phyloP scores from a whole-genome alignment of 2,329 filamentous ascomycete species.

The Fusarium tupiense region DNA sequence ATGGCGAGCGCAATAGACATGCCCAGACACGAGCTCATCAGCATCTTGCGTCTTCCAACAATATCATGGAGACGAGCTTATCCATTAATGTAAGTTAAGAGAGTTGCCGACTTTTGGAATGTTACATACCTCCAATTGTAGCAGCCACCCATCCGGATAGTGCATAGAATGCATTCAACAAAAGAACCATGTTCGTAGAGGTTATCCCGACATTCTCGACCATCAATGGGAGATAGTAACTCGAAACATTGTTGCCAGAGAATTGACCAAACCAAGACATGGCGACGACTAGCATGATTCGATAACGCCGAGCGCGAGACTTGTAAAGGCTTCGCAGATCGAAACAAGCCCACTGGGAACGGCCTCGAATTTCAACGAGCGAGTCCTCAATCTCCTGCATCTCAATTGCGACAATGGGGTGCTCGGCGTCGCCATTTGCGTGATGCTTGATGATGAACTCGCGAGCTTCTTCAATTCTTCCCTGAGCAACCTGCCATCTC shows the following conservation, averaged over 20 bases:
- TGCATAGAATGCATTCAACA: neutral
- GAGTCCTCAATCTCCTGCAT: neutral
- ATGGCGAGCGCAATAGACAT: neutral
- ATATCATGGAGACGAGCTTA: neutral
- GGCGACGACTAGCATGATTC: neutral
- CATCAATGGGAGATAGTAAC: neutral
- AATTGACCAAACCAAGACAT: neutral
- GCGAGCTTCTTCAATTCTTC: neutral
- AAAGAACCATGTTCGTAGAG: neutral
- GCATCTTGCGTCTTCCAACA: neutral
- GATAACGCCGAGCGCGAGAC: neutral
- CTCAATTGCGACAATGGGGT: neutral
- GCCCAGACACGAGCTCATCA: neutral
- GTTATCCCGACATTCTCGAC: neutral
- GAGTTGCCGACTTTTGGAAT: rapidly evolving
- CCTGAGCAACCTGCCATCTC: neutral
- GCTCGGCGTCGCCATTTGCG: neutral
- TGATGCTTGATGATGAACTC: neutral
- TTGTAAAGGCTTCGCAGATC: neutral
- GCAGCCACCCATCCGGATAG: neutral
- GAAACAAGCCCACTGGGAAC: neutral
- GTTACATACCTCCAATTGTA: neutral
- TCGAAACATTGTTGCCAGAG: neutral
- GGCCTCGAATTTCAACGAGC: neutral
- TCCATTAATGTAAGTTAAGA: rapidly evolving